Evolutionary conservation across 1,284 basidiomycete species (phyloP), one percentile per base, ranked within the genome.

Genomic region (Tylopilus sp.): DNA sequence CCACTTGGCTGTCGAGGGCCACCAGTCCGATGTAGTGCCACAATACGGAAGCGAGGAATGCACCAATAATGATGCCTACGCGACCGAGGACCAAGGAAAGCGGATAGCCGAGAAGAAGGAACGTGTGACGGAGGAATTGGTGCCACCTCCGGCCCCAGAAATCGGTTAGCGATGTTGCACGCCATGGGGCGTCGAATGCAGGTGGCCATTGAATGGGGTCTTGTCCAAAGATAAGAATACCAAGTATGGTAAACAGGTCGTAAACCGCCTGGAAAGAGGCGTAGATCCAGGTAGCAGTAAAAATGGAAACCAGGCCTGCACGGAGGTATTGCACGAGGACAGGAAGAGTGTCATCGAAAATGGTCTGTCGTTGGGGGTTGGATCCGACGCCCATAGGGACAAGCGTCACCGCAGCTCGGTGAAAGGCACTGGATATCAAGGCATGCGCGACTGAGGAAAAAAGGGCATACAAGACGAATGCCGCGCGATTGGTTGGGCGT

Each of bases 71-170:
- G 42, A 49, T 46, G 3, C 48, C 41, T 2, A 18, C 10, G 4
- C 29, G 43, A 3, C 48, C 48, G 7, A 49, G 48, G n/a, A 49
- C 12, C 12, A 37, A 20, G 15, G 42, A 37, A 2, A 49, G 42
- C 12, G 48, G 48, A 7, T 38, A 33, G 11, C 48, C 48, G 21
- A 46, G 20, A 21, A 49, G 42, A 35, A 37, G 45, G 1, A 37
- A 2, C 2, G n/a, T n/a, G n/a, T 31, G 42, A 28, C 47, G 47
- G 1, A 7, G 12, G 20, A 47, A 48, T 26, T 48, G 46, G 26
- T 48, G 46, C 46, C 46, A 48, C 7, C 46, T 17, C 24, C 46
- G 46, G 8, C 39, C 39, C 48, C 48, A 49, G 38, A 49, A 49
- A 9, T 49, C 48, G 4, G 12, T 15, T 11, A 49, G n/a, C 1